Conservation (phyloP, 2,329 filamentous ascomycete genomes). For the Colletotrichum siamense region DNA sequence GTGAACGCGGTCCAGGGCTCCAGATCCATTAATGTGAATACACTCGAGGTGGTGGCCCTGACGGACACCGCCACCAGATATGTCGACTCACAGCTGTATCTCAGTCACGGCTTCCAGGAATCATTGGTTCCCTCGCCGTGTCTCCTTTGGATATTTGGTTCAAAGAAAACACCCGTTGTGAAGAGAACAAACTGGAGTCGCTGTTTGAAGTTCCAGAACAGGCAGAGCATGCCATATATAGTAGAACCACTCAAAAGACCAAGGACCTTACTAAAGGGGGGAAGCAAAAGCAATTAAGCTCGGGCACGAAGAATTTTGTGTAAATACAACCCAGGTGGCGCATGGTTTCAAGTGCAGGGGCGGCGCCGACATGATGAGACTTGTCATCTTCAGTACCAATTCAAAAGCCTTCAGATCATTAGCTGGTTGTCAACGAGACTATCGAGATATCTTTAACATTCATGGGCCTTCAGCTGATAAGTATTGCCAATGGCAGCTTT, state of each 20-base stretch:
- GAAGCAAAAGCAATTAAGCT: not conserved
- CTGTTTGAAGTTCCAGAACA: not conserved
- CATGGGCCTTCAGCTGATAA: too few species aligned
- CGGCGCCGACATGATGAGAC: too few species aligned
- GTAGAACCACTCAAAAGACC: rapidly evolving
- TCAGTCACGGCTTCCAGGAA: rapidly evolving
- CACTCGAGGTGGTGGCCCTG: not conserved
- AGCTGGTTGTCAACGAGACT: too few species aligned
- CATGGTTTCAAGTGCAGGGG: too few species aligned
- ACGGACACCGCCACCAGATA: not conserved
- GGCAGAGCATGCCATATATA: not conserved
- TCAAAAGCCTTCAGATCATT: too few species aligned
- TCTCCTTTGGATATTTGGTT: too few species aligned
- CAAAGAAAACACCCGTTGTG: rapidly evolving
- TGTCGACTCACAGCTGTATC: not conserved
- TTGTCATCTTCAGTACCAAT: too few species aligned
- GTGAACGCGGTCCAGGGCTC: rapidly evolving
- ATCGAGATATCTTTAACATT: not conserved
- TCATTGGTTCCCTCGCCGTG: not conserved
- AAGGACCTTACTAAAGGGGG: rapidly evolving
- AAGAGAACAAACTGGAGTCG: not conserved
- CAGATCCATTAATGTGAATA: rapidly evolving
- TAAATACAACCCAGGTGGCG: rapidly evolving
- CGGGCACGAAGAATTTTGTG: rapidly evolving
- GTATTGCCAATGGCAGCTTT: too few species aligned